Percentiles rank a stretch among this genome's conserved stretches.
Conservation (phyloP, 164 flowering plant species). For the Nymphaea colorata region DNA sequence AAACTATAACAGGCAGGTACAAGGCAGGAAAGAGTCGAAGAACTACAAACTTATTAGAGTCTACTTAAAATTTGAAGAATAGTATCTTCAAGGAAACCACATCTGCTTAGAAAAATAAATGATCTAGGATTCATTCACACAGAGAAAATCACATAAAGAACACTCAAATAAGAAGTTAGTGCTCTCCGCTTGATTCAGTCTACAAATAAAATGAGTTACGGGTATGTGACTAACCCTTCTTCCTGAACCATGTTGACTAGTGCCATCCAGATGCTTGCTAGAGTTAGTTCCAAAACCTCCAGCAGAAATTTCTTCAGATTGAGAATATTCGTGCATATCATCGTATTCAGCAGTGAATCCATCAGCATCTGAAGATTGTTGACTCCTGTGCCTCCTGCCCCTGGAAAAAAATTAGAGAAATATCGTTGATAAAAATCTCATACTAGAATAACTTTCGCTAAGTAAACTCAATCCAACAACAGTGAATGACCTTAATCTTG, state of each 20-base stretch:
- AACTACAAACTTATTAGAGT: too few species aligned
- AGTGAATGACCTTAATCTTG: constrained; percentile 19
- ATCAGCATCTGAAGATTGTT: constrained; percentile 18
- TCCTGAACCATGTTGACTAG: constrained; percentile 10
- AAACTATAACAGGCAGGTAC: too few species aligned
- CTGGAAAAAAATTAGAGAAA: constrained; percentile 21
- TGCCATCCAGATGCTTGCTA: constrained; percentile 24
- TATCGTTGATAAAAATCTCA: constrained; percentile 1
- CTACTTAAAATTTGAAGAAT: too few species aligned
- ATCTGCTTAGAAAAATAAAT: too few species aligned
- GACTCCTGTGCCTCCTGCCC: constrained; percentile 22
- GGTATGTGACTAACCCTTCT: too few species aligned
- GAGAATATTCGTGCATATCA: constrained; percentile 33
- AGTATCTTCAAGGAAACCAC: too few species aligned
- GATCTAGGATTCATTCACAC: too few species aligned
- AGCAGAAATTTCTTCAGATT: constrained; percentile 24
- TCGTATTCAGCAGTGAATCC: constrained; percentile 19
- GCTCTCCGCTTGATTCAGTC: too few species aligned
- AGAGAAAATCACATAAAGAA: too few species aligned
- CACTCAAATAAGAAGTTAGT: too few species aligned
- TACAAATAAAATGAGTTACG: too few species aligned
- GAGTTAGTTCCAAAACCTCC: constrained; percentile 32
- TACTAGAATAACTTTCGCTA: background rate
- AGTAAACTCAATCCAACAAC: background rate
- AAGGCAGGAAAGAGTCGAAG: too few species aligned